Evolutionary conservation across 2,329 filamentous ascomycete genomes (phyloP).

Genomic region (Cercospora beticola): DNA sequence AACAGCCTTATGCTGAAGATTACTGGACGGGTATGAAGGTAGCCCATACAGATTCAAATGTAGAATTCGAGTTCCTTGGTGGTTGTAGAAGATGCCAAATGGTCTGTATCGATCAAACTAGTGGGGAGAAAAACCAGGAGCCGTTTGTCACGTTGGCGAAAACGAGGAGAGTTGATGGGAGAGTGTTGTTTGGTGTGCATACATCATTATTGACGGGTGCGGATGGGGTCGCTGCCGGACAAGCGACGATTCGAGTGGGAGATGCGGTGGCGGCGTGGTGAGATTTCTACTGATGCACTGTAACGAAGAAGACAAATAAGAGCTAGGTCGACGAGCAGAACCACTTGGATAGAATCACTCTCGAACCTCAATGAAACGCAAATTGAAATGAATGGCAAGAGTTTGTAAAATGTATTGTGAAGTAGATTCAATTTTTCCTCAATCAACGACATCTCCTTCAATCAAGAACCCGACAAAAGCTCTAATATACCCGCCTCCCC

Average conservation of each 20-base stretch:
- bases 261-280: background rate
- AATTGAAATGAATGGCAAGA: background rate
- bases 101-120: conserved; percentile 89
- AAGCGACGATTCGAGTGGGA: background rate
- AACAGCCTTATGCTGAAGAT: conserved; percentile 75
- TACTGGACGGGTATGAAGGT: conserved; percentile 69
- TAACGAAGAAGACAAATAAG: background rate
- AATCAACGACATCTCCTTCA: background rate
- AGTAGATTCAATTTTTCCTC: background rate
- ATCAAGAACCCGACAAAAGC: background rate
- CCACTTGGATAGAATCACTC: background rate
- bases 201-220: conserved; percentile 30
- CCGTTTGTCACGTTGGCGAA: conserved; percentile 87
- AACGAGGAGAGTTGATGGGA: conserved; percentile 77
- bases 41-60: conserved; percentile 40
- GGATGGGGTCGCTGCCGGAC: background rate
- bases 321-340: background rate
- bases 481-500: background rate
- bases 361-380: background rate
- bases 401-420: background rate
- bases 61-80: conserved; percentile 71
- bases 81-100: conserved; percentile 90
- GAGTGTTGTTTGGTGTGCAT: conserved; percentile 88
- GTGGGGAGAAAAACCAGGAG: conserved; percentile 73
- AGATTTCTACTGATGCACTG: too few relatives aligned